Base-by-base conservation (phyloP, 2,329 filamentous ascomycete genomes). In the Endoconidiophora polonica region DNA sequence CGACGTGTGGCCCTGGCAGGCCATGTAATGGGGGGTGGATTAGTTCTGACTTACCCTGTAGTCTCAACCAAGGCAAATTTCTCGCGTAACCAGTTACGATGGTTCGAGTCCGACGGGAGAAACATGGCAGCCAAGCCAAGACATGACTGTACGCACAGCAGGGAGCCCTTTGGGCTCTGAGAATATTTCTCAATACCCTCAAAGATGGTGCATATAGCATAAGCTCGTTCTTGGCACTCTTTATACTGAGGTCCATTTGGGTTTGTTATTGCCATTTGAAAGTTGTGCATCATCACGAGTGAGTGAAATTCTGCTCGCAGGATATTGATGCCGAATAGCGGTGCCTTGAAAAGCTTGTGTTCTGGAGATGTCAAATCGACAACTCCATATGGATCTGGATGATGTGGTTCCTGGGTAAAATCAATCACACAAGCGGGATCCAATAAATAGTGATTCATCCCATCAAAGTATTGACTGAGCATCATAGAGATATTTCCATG, bases 1-100 rank as follows among this genome's bases (percentile, higher is more conserved):
- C 4, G 7, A 9, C 12, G 12, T 10, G 26, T 33, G 12, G 26
- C 7, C 26, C 12, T 33, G 7, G 12, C 12, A 5, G 12, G 12
- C 9, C 7, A 33, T 33, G 7, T 9, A 33, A 33, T 33, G 9
- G 12, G 26, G 26, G 12, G 26, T 9, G 2, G 22, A 3, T 7
- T 10, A 26, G n/a, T 36, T 36, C 16, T 4, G 40, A 69, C 80
- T 67, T 68, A 93, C 86, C 88, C 88, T 60, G 79, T 68, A 53
- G 73, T 72, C 64, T 96, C 90, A 43, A 94, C 71, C 48, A 76
- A 66, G 16, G 86, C 86, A 62, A 94, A 79, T 62, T 84, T 90
- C 57, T 74, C 73, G 54, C 86, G 77, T 55, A 81, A 73, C 88
- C 88, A 96, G 70, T 79, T 78, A 7, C 77, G 75, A 60, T 93